Conservation (phyloP, 306 rosid species). For the Quercus rubra region DNA sequence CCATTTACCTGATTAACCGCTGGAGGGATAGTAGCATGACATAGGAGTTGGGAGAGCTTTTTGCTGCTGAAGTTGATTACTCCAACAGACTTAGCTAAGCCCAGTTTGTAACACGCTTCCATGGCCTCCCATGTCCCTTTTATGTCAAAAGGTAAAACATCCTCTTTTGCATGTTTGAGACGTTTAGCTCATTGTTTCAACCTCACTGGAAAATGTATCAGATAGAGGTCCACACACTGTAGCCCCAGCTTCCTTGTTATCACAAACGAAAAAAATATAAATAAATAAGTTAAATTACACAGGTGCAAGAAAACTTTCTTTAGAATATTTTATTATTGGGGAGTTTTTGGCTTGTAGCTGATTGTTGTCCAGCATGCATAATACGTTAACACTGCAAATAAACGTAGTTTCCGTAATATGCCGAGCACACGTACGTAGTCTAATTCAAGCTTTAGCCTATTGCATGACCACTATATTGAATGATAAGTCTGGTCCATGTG, state of each 20-base stretch:
- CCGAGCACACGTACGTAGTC: no score
- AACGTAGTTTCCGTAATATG: no score
- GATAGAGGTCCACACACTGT: slow-evolving; percentile 38
- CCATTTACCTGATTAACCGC: slow-evolving; percentile 39
- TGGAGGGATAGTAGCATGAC: slow-evolving; percentile 29
- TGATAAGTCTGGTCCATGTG: no score
- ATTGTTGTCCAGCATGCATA: no score
- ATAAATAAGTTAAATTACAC: no score
- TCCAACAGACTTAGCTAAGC: slow-evolving; percentile 39
- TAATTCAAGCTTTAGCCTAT: no score
- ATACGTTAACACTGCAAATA: no score
- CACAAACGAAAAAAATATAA: neutral
- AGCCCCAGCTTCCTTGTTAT: slow-evolving; percentile 33
- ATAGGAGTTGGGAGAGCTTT: slow-evolving; percentile 31
- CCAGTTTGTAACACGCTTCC: slow-evolving; percentile 29
- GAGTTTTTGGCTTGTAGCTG: no score
- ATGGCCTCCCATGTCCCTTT: slow-evolving; percentile 38
- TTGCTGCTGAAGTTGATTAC: slow-evolving; percentile 39
- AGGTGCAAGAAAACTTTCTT: no score
- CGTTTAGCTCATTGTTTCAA: slow-evolving; percentile 15
- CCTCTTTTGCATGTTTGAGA: neutral
- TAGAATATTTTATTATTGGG: no score
- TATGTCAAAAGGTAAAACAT: slow-evolving; percentile 34
- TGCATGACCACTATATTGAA: no score
- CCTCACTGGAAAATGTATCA: slow-evolving; percentile 40